A percentile compares a stretch with the other conserved stretches of the same genome.
Evolutionary conservation across 345 rosid genomes (phyloP).

Genomic region (Sisymbrium irio): DNA sequence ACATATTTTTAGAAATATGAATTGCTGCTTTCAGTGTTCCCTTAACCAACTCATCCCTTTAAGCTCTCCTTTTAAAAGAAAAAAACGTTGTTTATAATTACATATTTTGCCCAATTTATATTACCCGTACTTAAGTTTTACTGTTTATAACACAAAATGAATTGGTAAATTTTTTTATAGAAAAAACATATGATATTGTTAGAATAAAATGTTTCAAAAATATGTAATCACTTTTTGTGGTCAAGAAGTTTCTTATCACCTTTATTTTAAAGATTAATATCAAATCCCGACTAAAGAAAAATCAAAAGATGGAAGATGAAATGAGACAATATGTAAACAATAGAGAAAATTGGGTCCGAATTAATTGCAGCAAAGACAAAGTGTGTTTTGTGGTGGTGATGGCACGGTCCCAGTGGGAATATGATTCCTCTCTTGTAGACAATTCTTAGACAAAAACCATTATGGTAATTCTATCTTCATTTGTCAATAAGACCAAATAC

Average conservation of each 20-base stretch:
- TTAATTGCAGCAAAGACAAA: constrained; percentile 24
- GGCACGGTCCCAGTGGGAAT: constrained; percentile 11
- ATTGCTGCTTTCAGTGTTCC: not conserved
- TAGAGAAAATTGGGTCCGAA: constrained; percentile 15
- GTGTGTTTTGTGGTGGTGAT: constrained; percentile 21
- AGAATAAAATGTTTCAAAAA: not conserved
- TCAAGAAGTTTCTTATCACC: not conserved
- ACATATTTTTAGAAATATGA: not conserved
- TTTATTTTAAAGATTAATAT: not conserved
- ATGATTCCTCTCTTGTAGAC: constrained; percentile 31
- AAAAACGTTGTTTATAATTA: not conserved
- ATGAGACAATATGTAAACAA: not conserved
- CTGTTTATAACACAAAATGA: not conserved
- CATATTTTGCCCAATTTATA: not conserved
- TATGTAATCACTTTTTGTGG: not conserved
- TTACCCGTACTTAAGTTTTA: not conserved
- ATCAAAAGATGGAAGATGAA: constrained; percentile 7
- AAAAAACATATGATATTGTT: not conserved
- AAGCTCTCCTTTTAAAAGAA: not conserved
- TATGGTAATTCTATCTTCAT: constrained; percentile 4
- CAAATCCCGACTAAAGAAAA: not conserved
- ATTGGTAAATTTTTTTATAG: not conserved
- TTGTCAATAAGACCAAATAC: constrained; percentile 9
- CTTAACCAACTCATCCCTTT: not conserved
- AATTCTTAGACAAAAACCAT: constrained; percentile 30